Evolutionary conservation across 1,284 basidiomycete genomes (phyloP).

Genomic region (Irpex rosettiformis): DNA sequence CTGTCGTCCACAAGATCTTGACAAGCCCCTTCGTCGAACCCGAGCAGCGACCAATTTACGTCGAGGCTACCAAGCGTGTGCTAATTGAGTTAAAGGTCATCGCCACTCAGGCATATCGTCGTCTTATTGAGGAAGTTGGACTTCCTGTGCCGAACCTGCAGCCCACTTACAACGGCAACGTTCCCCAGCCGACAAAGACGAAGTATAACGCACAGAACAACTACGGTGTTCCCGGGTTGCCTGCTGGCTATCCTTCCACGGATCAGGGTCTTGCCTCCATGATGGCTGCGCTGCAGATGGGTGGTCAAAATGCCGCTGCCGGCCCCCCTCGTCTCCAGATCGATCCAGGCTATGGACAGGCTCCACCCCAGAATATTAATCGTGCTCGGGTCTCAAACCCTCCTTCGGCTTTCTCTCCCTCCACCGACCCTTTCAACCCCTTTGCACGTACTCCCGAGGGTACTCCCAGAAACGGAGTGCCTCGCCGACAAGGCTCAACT

Average conservation of each 20-base stretch:
- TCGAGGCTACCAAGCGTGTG: conserved; percentile 87
- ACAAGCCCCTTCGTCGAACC: conserved; percentile 81
- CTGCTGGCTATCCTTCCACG: conserved; percentile 73
- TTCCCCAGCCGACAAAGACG: conserved; percentile 56
- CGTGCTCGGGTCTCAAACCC: conserved; percentile 49
- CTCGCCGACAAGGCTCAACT: conserved; percentile 51
- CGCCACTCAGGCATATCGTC: conserved; percentile 88
- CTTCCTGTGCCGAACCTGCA: conserved; percentile 85
- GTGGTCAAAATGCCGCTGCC: conserved; percentile 76
- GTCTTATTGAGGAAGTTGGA: conserved; percentile 91
- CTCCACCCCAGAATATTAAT: conserved; percentile 23
- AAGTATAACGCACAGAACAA: conserved; percentile 56
- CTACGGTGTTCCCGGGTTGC: conserved; percentile 68
- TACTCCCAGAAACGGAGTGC: conserved; percentile 41
- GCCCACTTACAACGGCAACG: conserved; percentile 66
- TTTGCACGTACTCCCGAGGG: conserved; percentile 65
- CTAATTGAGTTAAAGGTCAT: conserved; percentile 87
- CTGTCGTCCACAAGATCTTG: conserved; percentile 91
- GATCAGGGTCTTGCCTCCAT: conserved; percentile 81
- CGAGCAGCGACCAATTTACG: conserved; percentile 61
- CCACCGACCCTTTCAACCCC: conserved; percentile 72
- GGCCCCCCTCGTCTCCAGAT: conserved; percentile 72
- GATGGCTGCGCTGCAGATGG: conserved; percentile 87
- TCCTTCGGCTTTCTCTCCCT: conserved; percentile 55
- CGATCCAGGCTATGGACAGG: conserved; percentile 50